Evolutionary conservation across 2,329 filamentous ascomycete genomes (phyloP), one percentile per base, ranked within the genome.

Genomic region (Orbilia ellipsospora): DNA sequence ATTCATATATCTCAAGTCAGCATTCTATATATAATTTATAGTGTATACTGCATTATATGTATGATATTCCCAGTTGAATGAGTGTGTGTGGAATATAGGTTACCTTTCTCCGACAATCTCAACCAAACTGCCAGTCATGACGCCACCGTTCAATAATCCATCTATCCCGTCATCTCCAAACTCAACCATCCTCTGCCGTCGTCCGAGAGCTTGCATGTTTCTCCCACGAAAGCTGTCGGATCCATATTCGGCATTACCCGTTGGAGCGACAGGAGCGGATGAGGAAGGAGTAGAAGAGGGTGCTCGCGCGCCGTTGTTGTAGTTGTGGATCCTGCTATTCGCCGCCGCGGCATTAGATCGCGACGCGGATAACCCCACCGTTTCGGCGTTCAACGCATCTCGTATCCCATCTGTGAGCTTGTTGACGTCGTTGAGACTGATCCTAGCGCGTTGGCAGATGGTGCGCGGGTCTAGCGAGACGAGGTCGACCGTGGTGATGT

Each of bases 71-170:
- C 6, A 10, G 31, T 36, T 7, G 31, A 36, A 36, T 6, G 16
- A 48, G 1, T 48, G 8, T 1, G 16, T 48, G 15, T 5, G 16
- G 44, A 48, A 48, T 6, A n/a, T 6, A 48, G 51, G 77, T 48
- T 81, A 89, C 89, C 93, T 96, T 84, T 98, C 95, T 72, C 95
- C 95, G 1, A 93, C 91, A 75, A 99, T 87, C 82, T 99, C 95
- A 6, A 92, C 93, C 80, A 99, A 85, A 82, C 91, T 90, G 55
- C 93, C 92, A 1, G 89, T 87, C 0, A 91, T 91, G 66, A 98
- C 87, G 18, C 95, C 95, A 56, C 94, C 94, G 73, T 88, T 88
- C 45, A 98, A 85, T 1, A 87, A 84, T 45, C 80, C 81, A 82
- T 99, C 94, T 36, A 99, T 85, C 44, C 83, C 83, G 59, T 87